Percentiles rank a stretch among this genome's conserved stretches.
phyloP scores from a whole-genome alignment of 257 asterid species.

The Perilla frutescens region DNA sequence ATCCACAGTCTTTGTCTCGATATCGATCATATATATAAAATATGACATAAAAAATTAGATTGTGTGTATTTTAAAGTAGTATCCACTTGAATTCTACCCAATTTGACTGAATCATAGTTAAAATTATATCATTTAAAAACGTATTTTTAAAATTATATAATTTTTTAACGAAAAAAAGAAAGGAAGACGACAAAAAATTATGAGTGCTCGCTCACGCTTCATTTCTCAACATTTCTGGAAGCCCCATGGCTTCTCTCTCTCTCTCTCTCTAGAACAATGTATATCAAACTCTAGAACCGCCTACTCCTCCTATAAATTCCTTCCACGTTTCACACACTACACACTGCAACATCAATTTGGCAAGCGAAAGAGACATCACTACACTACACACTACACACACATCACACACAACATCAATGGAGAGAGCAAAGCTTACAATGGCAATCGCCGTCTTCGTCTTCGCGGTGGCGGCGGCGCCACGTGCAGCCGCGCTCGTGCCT shows the following conservation, averaged over 20 bases:
- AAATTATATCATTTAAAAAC: too few species aligned
- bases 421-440: not conserved
- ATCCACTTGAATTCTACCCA: too few species aligned
- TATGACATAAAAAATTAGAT: too few species aligned
- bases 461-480: constrained; percentile 11
- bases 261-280: constrained; percentile 14
- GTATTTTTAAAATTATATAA: too few species aligned
- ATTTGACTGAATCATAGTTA: too few species aligned
- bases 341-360: not conserved
- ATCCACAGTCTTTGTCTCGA: too few species aligned
- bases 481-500: constrained; percentile 44
- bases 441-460: constrained; percentile 6
- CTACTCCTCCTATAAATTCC: constrained; percentile 25
- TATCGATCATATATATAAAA: too few species aligned
- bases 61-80: too few species aligned
- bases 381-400: not conserved
- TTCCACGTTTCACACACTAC: not conserved
- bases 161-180: too few species aligned
- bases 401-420: constrained; percentile 26
- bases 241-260: not conserved
- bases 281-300: not conserved
- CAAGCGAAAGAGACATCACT: too few species aligned
- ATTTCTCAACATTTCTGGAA: constrained; percentile 28
- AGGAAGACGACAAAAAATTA: too few species aligned
- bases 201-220: too few species aligned